A percentile compares a stretch with the other conserved stretches of the same genome.
phyloP scores from a whole-genome alignment of 306 rosid species.

The Begonia fuchsioides region DNA sequence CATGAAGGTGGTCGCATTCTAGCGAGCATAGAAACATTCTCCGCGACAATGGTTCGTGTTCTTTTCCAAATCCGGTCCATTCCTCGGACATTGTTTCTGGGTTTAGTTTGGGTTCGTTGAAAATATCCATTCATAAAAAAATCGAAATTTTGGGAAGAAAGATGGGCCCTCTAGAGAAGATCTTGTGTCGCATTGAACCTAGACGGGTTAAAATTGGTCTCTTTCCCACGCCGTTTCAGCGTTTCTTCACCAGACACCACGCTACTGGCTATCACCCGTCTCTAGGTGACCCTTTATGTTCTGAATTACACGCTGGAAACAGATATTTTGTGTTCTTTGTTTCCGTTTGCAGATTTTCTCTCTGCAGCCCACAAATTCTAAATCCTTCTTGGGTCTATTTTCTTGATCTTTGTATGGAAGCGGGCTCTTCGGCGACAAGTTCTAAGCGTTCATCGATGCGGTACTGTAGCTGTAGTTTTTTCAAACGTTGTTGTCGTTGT shows the following conservation, averaged over 20 bases:
- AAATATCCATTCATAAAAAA: too few species aligned
- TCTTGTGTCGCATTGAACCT: background rate
- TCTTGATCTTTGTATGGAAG: conserved; percentile 24
- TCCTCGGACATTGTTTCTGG: too few species aligned
- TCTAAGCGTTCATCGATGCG: conserved; percentile 21
- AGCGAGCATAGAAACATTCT: too few species aligned
- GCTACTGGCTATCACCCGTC: conserved; percentile 18
- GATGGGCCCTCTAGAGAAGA: too few species aligned
- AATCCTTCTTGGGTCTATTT: background rate
- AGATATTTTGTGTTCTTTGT: background rate
- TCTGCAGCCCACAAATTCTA: too few species aligned
- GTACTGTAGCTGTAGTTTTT: conserved; percentile 20
- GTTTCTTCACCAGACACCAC: conserved; percentile 4
- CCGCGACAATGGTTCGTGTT: too few species aligned
- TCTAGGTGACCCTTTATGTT: background rate
- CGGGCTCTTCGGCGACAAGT: conserved; percentile 14
- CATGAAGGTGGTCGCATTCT: too few species aligned
- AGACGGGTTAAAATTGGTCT: background rate
- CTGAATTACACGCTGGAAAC: background rate
- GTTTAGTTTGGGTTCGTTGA: too few species aligned
- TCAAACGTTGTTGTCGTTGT: conserved; percentile 51
- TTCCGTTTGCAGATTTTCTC: background rate
- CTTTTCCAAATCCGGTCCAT: too few species aligned
- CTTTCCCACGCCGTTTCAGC: background rate
- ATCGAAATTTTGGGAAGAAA: too few species aligned